These are phyloP conservation scores for Cinnamomum chago DNA, from an alignment of 164 flowering plant species.

Conservation along the genomic window DNA sequence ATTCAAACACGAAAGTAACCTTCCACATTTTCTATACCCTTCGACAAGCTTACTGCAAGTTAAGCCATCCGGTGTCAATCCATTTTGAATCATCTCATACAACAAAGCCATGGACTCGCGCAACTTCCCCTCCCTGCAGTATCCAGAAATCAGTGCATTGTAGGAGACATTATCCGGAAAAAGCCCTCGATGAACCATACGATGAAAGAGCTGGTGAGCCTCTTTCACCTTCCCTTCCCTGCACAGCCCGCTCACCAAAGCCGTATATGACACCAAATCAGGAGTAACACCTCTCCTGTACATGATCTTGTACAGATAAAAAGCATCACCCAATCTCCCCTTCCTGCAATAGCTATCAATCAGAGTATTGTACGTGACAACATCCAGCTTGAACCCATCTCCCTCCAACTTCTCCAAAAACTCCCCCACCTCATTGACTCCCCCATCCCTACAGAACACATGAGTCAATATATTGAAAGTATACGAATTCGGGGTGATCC, in stretches of 20 bases:
- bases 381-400: slow-evolving; percentile 83
- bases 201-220: slow-evolving; percentile 70
- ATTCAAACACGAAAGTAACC: slow-evolving; percentile 64
- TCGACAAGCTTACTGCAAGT: slow-evolving; percentile 57
- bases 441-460: slow-evolving; percentile 60
- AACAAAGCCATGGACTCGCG: slow-evolving; percentile 48
- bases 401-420: slow-evolving; percentile 92
- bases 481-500: slow-evolving; percentile 46
- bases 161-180: slow-evolving; percentile 57
- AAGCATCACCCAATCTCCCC: slow-evolving; percentile 66
- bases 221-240: slow-evolving; percentile 53
- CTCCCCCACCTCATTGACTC: slow-evolving; percentile 52
- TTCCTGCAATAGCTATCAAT: slow-evolving; percentile 63
- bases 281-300: slow-evolving; percentile 59
- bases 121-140: slow-evolving; percentile 74
- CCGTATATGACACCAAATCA: slow-evolving; percentile 71
- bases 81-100: slow-evolving; percentile 55
- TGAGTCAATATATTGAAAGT: slow-evolving; percentile 86
- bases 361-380: slow-evolving; percentile 87
- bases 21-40: slow-evolving; percentile 53
- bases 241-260: slow-evolving; percentile 74
- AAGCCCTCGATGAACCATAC: slow-evolving; percentile 65
- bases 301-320: slow-evolving; percentile 81
- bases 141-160: slow-evolving; percentile 72
- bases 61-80: slow-evolving; percentile 54